Evolutionary conservation across 306 rosid species (phyloP), one percentile per base, ranked within the genome.

Genomic region (Acacia acuminata): DNA sequence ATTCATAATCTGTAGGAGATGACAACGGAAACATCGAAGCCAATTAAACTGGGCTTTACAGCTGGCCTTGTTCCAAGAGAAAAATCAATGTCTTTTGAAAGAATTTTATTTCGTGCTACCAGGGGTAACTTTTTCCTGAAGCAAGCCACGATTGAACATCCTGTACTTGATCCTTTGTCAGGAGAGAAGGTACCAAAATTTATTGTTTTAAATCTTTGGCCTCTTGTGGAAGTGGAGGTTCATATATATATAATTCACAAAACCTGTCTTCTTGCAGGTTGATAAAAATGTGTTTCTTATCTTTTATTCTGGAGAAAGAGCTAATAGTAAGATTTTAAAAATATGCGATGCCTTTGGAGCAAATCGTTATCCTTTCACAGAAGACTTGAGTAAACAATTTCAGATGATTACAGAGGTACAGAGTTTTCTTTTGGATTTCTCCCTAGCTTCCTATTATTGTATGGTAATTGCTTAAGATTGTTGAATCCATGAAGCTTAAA

Each of bases 291-390:
- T 93, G 55, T 94, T 94, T 69, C 86, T 90, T 77, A 82, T 93
- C 79, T 94, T 94, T 84, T 93, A 89, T 84, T 94, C 97, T 30
- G 97, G 97, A 58, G 98, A 91, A 61, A 88, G 93, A 77, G 89
- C 94, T 69, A 91, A 90, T 83, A 88, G 82, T 71, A 91, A 93
- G 85, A 88, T 91, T 83, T 79, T 87, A 58, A 94, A 94, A 86
- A 93, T 94, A 84, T 89, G 97, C 55, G 97, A 90, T 71, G 97
- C 97, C 85, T 93, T 93, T 88, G 94, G 94, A 67, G 97, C 97
- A 82, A 94, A 91, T 79, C 93, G 94, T 77, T 94, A 94, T 86
- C 94, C 97, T 72, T 93, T 94, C 86, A 74, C 92, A 15, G 97
- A 94, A 69, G 95, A 91, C 77, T 51, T 87, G 76, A 74, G 83